Evolutionary conservation across 129 eudicot genomes (phyloP).

Genomic region (Artemisia tridentata): DNA sequence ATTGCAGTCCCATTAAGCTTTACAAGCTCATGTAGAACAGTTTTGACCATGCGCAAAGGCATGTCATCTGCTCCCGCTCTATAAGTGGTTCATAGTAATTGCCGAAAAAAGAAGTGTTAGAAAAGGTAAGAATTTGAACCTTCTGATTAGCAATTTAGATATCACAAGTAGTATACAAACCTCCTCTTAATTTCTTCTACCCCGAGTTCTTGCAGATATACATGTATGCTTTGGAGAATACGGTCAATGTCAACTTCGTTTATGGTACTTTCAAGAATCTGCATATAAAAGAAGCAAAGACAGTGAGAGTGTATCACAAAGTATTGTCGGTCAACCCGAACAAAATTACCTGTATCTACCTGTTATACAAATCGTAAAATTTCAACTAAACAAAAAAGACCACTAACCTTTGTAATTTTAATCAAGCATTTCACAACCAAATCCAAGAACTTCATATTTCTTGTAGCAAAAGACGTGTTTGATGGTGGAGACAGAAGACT

Average conservation of each 20-base stretch:
- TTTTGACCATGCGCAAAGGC: conserved; percentile 99
- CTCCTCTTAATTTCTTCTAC: conserved; percentile 96
- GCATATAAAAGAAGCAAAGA: background rate
- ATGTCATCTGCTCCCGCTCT: conserved; percentile 99
- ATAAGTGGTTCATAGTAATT: conserved; percentile 18
- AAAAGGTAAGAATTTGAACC: background rate
- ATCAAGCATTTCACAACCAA: conserved; percentile 94
- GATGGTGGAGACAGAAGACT: conserved; percentile 73
- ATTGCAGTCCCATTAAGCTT: conserved; percentile 97
- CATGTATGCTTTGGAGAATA: conserved; percentile 90
- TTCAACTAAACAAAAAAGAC: too few species aligned
- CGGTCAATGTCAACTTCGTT: conserved; percentile 89
- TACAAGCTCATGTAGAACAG: conserved; percentile 96
- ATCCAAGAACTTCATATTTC: conserved; percentile 85
- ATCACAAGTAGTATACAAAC: conserved; percentile 30
- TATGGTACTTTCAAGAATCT: conserved; percentile 92
- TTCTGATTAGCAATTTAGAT: background rate
- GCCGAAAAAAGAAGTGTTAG: conserved; percentile 1
- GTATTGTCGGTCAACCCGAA: too few species aligned
- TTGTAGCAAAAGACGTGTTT: conserved; percentile 59
- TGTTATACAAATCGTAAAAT: too few species aligned
- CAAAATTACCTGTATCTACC: too few species aligned
- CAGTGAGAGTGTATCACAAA: too few species aligned
- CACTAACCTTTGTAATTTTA: conserved; percentile 79
- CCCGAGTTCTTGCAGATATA: conserved; percentile 92